Evolutionary conservation across 2,329 filamentous ascomycete genomes (phyloP).

Genomic region (Talaromyces sp.): DNA sequence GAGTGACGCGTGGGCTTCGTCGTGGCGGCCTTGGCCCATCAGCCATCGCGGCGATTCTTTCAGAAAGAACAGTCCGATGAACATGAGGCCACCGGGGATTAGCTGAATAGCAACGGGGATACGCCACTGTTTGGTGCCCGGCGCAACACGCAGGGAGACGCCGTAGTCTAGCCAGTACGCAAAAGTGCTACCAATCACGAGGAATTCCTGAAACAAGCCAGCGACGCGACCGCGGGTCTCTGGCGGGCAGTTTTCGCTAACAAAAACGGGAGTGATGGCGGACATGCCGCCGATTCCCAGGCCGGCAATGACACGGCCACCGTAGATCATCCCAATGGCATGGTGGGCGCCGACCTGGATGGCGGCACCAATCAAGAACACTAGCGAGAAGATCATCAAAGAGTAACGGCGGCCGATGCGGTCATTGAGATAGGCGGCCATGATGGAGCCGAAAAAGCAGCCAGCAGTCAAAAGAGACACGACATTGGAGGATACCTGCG

Average conservation of each 20-base stretch:
- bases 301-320: conserved; percentile 32
- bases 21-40: conserved; percentile 45
- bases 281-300: conserved; percentile 35
- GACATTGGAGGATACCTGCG: conserved; percentile 34
- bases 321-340: conserved; percentile 29
- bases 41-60: conserved; percentile 51
- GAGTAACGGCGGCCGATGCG: conserved; percentile 30
- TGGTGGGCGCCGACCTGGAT: conserved; percentile 28
- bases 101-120: conserved; percentile 50
- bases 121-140: conserved; percentile 48
- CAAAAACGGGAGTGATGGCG: conserved; percentile 33
- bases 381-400: conserved; percentile 26
- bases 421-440: conserved; percentile 30
- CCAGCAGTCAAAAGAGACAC: conserved; percentile 33
- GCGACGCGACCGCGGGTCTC: conserved; percentile 29
- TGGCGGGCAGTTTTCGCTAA: conserved; percentile 29
- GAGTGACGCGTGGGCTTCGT: conserved; percentile 37
- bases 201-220: conserved; percentile 32
- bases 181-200: conserved; percentile 41
- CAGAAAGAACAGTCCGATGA: conserved; percentile 46
- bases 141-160: conserved; percentile 39
- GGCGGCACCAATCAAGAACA: conserved; percentile 32
- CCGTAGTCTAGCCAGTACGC: conserved; percentile 52
- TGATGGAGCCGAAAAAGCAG: conserved; percentile 35
- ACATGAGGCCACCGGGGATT: conserved; percentile 46